Base-by-base conservation (phyloP, 768 basidiomycete species). In the Albatrellus ellisii region DNA sequence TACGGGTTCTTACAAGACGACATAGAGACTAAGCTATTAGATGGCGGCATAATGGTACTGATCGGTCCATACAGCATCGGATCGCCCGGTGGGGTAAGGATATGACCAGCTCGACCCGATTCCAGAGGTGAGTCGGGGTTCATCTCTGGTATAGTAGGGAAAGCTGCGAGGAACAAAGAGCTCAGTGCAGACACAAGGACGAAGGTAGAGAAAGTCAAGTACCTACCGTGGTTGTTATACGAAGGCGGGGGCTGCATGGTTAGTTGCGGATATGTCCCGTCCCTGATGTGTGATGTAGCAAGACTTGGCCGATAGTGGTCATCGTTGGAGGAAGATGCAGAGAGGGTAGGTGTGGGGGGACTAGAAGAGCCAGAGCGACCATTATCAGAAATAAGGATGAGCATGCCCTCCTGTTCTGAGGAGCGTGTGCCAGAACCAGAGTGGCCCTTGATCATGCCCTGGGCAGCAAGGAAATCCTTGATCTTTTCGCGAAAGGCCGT, bases 371-470 rank as follows among this genome's bases (percentile, higher is more conserved):
- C 47, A 33, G 51, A 47, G 45, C 64, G 68, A 31, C 62, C 60
- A 36, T 42, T 53, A 41, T 64, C 66, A 27, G 67, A 63, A 47
- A 62, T 51, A 54, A 81, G 61, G 52, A 64, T 59, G 47, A 84
- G 66, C 43, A 78, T 66, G 34, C 69, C 70, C 11, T 67, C 76
- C 14, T 70, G 70, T 2, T 78, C 78, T 26, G 65, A 53, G 17
- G 65, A 59, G 33, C 78, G 75, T 15, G 79, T 68, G 2, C 73
- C 77, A 21, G 78, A 63, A 43, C 79, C 79, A 15, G 85, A 80
- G 53, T 87, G 84, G 22, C 86, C 86, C 61, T 88, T 88, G 60
- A 89, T 87, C 82, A 87, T 84, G 36, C 85, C 85, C 57, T 87
- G 82, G 0, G 81, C 72, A 0, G 81, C 81, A 18, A 88, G 69